These are phyloP conservation scores for Trypanosomatidae sp. DNA, from an alignment of 208 protist species.

Conservation along the genomic window DNA sequence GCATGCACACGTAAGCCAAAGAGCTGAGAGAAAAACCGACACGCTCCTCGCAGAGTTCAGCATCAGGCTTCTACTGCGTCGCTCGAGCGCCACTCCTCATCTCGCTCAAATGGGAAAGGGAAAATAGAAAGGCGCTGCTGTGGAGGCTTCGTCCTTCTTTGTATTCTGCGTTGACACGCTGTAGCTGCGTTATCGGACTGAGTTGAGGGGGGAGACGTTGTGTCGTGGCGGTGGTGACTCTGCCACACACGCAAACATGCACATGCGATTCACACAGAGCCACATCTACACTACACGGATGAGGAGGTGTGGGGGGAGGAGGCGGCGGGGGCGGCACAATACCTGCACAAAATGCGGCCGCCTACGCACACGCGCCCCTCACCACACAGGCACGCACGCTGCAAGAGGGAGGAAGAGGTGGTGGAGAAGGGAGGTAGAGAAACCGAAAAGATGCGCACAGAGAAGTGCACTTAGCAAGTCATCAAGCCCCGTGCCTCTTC, in stretches of 20 bases:
- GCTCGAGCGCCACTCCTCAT: neutral
- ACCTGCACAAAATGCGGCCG: neutral
- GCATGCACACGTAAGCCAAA: neutral
- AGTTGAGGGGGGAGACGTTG: neutral
- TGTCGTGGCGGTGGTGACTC: neutral
- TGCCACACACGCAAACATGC: neutral
- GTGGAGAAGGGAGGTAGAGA: neutral
- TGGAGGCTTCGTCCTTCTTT: neutral
- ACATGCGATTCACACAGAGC: neutral
- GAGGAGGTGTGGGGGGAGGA: neutral
- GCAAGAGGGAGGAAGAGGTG: neutral
- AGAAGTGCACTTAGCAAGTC: neutral
- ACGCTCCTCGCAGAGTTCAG: neutral
- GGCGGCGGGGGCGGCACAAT: neutral
- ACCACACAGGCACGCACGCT: neutral
- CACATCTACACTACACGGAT: neutral
- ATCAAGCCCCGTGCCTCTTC: neutral
- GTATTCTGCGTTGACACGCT: neutral
- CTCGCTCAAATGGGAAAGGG: neutral
- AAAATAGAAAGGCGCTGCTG: neutral
- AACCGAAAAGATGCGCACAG: neutral
- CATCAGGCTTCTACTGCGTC: neutral
- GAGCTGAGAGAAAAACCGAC: neutral
- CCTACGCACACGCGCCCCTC: neutral
- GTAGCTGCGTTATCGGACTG: neutral